Base-by-base conservation (phyloP, 768 basidiomycete species). In the Hygrophorus russula region DNA sequence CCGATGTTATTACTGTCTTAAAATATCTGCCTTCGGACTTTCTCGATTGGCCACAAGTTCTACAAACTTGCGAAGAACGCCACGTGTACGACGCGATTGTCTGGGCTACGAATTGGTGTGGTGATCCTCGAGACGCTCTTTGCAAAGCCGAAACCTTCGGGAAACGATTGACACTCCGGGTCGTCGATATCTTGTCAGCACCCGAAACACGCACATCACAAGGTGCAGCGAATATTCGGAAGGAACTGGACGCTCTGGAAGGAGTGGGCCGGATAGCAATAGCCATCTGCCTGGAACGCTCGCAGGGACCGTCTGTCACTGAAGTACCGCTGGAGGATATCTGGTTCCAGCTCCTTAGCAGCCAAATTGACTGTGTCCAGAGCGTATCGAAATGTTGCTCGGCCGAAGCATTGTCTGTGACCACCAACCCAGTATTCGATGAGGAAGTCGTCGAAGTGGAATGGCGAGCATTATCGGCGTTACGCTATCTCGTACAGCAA, bases 331-430 rank as follows among this genome's bases (percentile, higher is more conserved):
- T 80, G 12, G 92, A 96, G 55, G 87, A 94, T 49, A 74, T 90
- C 50, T 98, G 92, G 92, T 89, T 90, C 59, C 74, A 78, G 48
- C 65, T 96, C 1, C 70, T 98, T 27, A 78, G 77, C 53, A 80
- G 82, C 47, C 83, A 96, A 55, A 81, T 96, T 42, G 73, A 78
- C 40, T 73, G 76, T 28, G 81, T 93, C 7, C 91, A 93, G 50
- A 68, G 67, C 2, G 60, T 90, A 12, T 78, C 81, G 0, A 63
- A 63, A 3, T 68, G 67, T 44, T 62, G 56, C 45, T 51, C 59
- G 5, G 36, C 43, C 5, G 53, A 49, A 34, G 49, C 48, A 5
- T 27, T 51, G 19, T 36, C 33, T n/a, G 54, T 45, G 2, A 40
- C 51, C 14, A 17, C 14, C 15, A 47, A 50, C 17, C 53, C 53